Evolutionary conservation across 768 basidiomycete genomes (phyloP), one percentile per base, ranked within the genome.

Genomic region (Russula virescens): DNA sequence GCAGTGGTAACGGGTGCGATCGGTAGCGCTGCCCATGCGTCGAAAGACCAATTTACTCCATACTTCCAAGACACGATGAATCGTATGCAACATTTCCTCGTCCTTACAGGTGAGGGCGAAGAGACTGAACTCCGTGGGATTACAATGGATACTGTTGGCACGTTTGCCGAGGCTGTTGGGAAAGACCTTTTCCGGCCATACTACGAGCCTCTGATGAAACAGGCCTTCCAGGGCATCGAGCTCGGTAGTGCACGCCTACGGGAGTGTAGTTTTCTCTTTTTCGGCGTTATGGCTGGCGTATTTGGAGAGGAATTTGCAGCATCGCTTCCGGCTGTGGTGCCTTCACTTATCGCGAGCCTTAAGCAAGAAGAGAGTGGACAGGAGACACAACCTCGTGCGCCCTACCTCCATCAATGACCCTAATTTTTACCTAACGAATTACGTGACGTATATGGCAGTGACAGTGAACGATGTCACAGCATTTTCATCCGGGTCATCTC

Each of bases 91-190:
- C 88, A 89, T 70, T 97, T 96, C 85, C 83, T 98, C 55, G 77
- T 83, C 38, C 84, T 98, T 31, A 84, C 82, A 23, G 88, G 83
- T 31, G 91, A 95, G 68, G 94, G 92, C 50, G 96, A 97, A 72
- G 93, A 97, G 76, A 85, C 81, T 48, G 95, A 98, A 69, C 83
- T 99, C 43, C 91, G 96, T 61, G 96, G 97, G 42, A 95, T 98
- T 71, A 89, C 96, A 13, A 97, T 97, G 86, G 97, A 98, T 75
- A 93, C 97, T n/a, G 87, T 98, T 63, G 97, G 97, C 56, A 98
- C 97, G 0, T 93, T 99, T 69, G 92, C 97, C 16, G 96, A 98
- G 76, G 94, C 96, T 9, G 92, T 98, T 63, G 96, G 97, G 66
- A 84, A 87, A 71, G 95, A 98, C 16, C 78, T 85, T 31, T 99